phyloP scores from a whole-genome alignment of 1,139 yeast genomes.

The Magnusiomyces magnusii region DNA sequence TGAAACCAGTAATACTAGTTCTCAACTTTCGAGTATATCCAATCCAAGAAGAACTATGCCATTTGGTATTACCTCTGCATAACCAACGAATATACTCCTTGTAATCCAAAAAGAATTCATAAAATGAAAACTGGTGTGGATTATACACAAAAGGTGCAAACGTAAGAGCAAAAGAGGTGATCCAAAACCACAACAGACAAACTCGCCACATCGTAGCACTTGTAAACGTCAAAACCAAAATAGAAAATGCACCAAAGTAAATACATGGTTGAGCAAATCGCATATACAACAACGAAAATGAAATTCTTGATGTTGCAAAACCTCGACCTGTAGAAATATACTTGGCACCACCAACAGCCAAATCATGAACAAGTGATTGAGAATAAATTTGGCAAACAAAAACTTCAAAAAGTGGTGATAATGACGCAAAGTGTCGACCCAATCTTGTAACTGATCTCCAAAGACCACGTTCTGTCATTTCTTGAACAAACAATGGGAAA shows the following conservation, averaged over 20 bases:
- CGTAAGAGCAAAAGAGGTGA: constrained; percentile 62
- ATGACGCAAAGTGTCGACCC: constrained; percentile 55
- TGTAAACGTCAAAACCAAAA: constrained; percentile 54
- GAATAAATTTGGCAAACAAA: constrained; percentile 84
- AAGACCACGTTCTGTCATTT: constrained; percentile 68
- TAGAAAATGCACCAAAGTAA: constrained; percentile 54
- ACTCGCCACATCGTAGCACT: constrained; percentile 67
- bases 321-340: constrained; percentile 85
- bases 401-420: constrained; percentile 81
- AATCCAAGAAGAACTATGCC: constrained; percentile 54
- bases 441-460: constrained; percentile 55
- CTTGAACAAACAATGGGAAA: constrained; percentile 72
- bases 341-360: constrained; percentile 74
- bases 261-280: constrained; percentile 58
- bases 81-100: constrained; percentile 61
- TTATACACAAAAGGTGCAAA: constrained; percentile 76
- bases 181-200: constrained; percentile 77
- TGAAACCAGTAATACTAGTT: constrained; percentile 61
- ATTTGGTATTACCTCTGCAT: constrained; percentile 50
- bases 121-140: constrained; percentile 73
- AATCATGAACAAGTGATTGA: constrained; percentile 56
- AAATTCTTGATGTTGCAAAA: constrained; percentile 62
- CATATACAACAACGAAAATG: constrained; percentile 54
- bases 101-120: constrained; percentile 68
- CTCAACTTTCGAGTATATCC: constrained; percentile 46